Base-by-base conservation (phyloP, 768 basidiomycete species). In the Mycena capillaripes region DNA sequence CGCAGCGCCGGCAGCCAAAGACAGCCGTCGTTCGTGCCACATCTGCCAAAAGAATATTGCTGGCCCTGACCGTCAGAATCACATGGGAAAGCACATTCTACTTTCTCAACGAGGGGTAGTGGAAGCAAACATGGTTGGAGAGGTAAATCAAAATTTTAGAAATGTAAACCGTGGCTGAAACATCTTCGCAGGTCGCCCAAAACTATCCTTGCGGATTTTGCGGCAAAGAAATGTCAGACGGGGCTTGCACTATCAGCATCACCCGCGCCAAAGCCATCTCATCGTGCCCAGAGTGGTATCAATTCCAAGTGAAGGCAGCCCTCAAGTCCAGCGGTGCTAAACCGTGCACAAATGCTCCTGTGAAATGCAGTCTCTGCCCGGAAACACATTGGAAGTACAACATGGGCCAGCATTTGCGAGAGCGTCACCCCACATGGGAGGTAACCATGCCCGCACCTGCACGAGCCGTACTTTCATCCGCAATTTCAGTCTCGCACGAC, bases 361-460 rank as follows among this genome's bases (percentile, higher is more conserved):
- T 61, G 25, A 61, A 61, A 19, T 60, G 58, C 27, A 23, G n/a
- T 30, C 50, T 53, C 8, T 66, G 65, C 55, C 6, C 29, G 21
- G 29, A 66, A 10, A 34, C 27, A 21, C 66, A 68, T 10, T 68
- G 48, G 66, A 68, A 68, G 46, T 68, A 68, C 58, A 68, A 60
- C 40, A 50, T 59, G 46, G 10, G 6, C 16, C 32, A 68, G 46
- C 66, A 68, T 34, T 30, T 66, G 1, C 40, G n/a, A 25, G 65
- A 42, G 4, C 27, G 32, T 17, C 65, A 66, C 19, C 66, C 66
- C 8, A 40, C 19, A 29, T 68, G 44, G 66, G 27, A 50, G n/a
- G 46, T 19, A 3, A 27, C 58, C 17, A 56, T 56, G 55, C 55
- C 48, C 8, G n/a, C 6, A n/a, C 48, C 3, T 7, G 19, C 36